These are phyloP conservation scores for Xylariaceae sp. DNA, from an alignment of 2,329 filamentous ascomycete species.

Conservation along the genomic window DNA sequence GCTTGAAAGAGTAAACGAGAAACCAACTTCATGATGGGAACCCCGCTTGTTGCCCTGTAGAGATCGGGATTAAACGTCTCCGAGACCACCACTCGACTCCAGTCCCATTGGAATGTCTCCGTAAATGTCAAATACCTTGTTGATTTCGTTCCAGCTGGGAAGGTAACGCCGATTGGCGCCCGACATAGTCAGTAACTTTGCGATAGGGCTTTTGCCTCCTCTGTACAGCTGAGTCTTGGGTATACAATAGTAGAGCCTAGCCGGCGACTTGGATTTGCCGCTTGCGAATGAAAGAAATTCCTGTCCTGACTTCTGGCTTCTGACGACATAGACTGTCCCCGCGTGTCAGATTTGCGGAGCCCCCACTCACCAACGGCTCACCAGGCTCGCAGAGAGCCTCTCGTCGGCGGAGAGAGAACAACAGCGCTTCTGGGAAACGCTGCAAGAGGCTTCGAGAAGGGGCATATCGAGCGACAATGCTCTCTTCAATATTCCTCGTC, in stretches of 20 bases:
- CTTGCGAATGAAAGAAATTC: no score
- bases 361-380: background rate
- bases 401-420: background rate
- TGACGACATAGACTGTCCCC: no score
- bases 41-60: no score
- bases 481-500: conserved; percentile 36
- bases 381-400: background rate
- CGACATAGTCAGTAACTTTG: background rate
- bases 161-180: conserved; percentile 8
- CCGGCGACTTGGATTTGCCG: background rate
- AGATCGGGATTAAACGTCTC: no score
- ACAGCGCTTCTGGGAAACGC: background rate
- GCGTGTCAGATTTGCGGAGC: background rate
- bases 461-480: conserved; percentile 23
- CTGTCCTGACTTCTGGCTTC: background rate
- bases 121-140: no score
- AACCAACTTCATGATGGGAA: no score
- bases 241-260: background rate
- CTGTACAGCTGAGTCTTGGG: background rate
- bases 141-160: background rate
- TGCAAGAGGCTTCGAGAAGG: background rate
- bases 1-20: no score
- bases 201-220: background rate
- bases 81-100: no score
- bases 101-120: no score